These are phyloP conservation scores for Ascosphaera apis DNA, from an alignment of 2,329 filamentous ascomycete species.

Conservation along the genomic window DNA sequence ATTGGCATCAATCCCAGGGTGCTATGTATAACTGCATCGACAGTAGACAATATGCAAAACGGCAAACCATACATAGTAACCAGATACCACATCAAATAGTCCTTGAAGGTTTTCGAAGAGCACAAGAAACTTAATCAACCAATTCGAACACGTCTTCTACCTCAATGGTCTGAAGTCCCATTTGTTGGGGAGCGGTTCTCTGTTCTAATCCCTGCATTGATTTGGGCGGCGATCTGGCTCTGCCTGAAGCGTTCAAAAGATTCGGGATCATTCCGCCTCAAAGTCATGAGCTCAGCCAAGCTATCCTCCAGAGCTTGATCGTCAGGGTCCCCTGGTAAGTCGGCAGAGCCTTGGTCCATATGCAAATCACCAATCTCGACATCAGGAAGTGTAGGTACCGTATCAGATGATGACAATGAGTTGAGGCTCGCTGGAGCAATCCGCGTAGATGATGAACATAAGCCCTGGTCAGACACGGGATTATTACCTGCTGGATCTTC, in stretches of 20 bases:
- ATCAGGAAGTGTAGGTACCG: not conserved
- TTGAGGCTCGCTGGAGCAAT: not conserved
- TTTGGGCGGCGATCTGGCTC: constrained; percentile 23
- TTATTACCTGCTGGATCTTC: too few species aligned
- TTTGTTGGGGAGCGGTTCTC: not conserved
- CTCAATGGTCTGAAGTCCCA: not conserved
- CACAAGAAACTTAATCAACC: too few species aligned
- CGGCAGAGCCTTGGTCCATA: not conserved
- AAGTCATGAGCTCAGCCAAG: constrained; percentile 21
- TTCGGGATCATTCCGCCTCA: constrained; percentile 20
- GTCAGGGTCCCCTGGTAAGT: constrained; percentile 2
- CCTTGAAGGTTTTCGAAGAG: too few species aligned
- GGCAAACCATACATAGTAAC: too few species aligned
- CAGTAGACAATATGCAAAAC: too few species aligned
- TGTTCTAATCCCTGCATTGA: constrained; percentile 16
- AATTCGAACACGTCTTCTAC: too few species aligned
- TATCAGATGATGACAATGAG: not conserved
- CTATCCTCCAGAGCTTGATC: constrained; percentile 19
- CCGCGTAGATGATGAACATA: not conserved
- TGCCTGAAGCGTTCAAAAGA: constrained; percentile 21
- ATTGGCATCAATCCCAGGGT: too few species aligned
- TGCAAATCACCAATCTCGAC: not conserved
- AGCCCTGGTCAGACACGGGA: too few species aligned
- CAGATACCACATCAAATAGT: too few species aligned
- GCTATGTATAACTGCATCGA: too few species aligned